Conservation (phyloP, 495 filamentous ascomycete species). For the Lasiosphaeris hirsuta region DNA sequence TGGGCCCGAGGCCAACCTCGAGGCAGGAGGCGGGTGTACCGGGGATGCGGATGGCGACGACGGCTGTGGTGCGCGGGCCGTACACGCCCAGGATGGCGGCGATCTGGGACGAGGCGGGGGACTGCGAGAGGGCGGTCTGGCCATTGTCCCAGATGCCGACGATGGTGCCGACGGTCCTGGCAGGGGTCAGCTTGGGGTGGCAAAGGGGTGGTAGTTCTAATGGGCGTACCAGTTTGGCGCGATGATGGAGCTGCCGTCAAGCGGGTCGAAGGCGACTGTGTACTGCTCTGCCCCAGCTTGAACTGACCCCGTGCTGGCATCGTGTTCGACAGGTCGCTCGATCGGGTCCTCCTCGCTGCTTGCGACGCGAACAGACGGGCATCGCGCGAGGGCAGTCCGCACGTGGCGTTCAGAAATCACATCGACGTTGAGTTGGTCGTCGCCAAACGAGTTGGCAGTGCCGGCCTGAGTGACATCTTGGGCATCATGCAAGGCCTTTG, state of each 20-base stretch:
- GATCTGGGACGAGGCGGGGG: conserved; percentile 35
- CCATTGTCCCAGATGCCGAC: conserved; percentile 48
- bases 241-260: conserved; percentile 54
- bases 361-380: conserved; percentile 41
- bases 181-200: neutral
- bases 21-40: conserved; percentile 34
- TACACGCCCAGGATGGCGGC: conserved; percentile 49
- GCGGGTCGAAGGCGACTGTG: conserved; percentile 54
- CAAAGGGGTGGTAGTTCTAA: neutral
- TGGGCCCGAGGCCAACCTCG: conserved; percentile 43
- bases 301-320: neutral
- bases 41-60: conserved; percentile 44
- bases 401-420: conserved; percentile 46
- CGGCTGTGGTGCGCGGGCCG: conserved; percentile 49
- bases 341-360: conserved; percentile 54
- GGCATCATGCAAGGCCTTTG: conserved; percentile 34
- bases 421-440: conserved; percentile 56
- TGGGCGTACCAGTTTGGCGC: conserved; percentile 40
- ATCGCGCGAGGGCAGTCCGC: conserved; percentile 37
- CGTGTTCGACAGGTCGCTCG: conserved; percentile 29
- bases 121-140: conserved; percentile 34
- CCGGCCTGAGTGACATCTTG: conserved; percentile 42
- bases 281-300: conserved; percentile 35
- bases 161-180: conserved; percentile 49
- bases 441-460: conserved; percentile 49